Evolutionary conservation across 805 yeast genomes (phyloP), one percentile per base, ranked within the genome.

Genomic region (Dipodascopsis tothii): DNA sequence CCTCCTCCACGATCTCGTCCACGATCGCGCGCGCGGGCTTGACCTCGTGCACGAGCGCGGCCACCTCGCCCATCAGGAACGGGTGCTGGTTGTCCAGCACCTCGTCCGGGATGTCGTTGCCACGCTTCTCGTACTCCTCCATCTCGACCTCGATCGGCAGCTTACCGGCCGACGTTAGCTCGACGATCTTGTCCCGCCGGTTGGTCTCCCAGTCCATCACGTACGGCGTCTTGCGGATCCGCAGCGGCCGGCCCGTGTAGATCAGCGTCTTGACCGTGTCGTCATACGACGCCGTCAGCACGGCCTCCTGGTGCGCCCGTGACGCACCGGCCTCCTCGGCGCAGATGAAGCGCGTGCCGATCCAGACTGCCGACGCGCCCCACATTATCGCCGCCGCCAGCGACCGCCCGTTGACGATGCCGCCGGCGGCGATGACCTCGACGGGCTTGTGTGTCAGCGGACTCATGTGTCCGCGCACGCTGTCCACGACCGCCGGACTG

Each of bases 271-370:
- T 45, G 27, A 51, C 22, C 3, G 59, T 56, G 33, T 48, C 59
- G 35, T 56, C 50, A 36, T 37, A 56, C 4, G 33, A 28, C 16
- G 56, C 50, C n/a, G 35, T 20, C 7, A 54, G 27, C 4, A 56
- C 56, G 17, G 46, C 46, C 18, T 56, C 45, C 35, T 54, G 56
- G 37, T 56, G 59, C 21, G 33, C 51, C 25, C 38, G 40, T 2
- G 58, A 44, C n/a, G 60, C 55, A 11, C 59, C 59, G n/a, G 58
- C 54, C 30, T 56, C 59, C 21, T 39, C 43, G n/a, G 58, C 48
- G 41, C 52, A 48, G n/a, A 56, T 48, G 28, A 56, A 56, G 3
- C 59, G 44, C 11, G 59, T 56, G n/a, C 59, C 59, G 23, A 56
- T 52, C 59, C 59, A 56, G 14, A 56, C 57, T 3, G 58, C 59